phyloP scores from a whole-genome alignment of 148 eudicot species.

The Drosera capensis region DNA sequence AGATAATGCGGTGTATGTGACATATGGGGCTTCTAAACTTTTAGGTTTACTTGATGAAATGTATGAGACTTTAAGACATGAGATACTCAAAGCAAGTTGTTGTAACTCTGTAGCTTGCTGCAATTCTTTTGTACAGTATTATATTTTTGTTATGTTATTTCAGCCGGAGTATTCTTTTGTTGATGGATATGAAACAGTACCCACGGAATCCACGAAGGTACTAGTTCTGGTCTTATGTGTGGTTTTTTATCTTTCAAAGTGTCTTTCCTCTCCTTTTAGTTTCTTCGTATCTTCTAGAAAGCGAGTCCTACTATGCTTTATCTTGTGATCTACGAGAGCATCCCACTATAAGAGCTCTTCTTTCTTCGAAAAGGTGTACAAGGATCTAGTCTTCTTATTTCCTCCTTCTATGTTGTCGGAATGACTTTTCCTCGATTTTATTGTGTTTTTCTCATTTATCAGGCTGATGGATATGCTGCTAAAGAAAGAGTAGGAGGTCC shows the following conservation, averaged over 20 bases:
- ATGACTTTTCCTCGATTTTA: not conserved
- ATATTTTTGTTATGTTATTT: conserved; percentile 5
- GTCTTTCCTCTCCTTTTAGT: not conserved
- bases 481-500: conserved; percentile 52
- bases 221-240: not conserved
- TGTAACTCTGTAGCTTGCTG: not conserved
- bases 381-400: not conserved
- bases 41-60: too few species aligned
- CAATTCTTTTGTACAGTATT: not conserved
- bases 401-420: not conserved
- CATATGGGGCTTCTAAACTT: too few species aligned
- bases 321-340: too few species aligned
- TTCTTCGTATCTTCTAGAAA: not conserved
- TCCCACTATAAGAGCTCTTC: too few species aligned
- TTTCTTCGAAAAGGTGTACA: too few species aligned
- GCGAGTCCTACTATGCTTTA: too few species aligned
- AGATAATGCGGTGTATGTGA: too few species aligned
- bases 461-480: conserved; percentile 80
- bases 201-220: conserved; percentile 74
- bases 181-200: conserved; percentile 94
- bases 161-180: conserved; percentile 75
- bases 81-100: not conserved
- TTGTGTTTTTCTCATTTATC: not conserved
- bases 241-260: not conserved
- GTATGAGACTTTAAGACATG: not conserved